Evolutionary conservation across 345 rosid species (phyloP), one percentile per base, ranked within the genome.

Genomic region (Hibiscus syriacus): DNA sequence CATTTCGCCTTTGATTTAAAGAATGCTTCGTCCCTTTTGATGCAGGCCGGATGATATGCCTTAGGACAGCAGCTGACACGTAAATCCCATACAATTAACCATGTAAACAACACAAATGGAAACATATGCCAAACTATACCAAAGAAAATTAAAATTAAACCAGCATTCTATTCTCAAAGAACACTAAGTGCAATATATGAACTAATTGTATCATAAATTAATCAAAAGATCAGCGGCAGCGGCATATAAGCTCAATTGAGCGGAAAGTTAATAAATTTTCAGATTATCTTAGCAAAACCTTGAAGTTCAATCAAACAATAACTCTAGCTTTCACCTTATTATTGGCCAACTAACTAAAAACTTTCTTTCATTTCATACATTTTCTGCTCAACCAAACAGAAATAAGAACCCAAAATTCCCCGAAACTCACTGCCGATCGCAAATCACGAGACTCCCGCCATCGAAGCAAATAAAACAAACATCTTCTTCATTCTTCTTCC

Each of bases 391-490:
- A 29, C 30, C 65, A 56, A 34, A 64, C 66, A 32, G 6, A 27
- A 67, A 9, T 6, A 14, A 58, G 1, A 16, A 45, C 8, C 60
- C 39, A 57, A 2, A 59, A 12, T 29, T 14, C 16, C 0, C 41
- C 43, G 36, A 55, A 61, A 80, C 90, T 70, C 74, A 94, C 99
- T 87, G 80, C 72, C 98, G 96, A 89, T 94, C 99, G 63, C 99
- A 94, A 30, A 94, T 88, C 77, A 94, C 99, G n/a, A n/a, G n/a
- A n/a, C n/a, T n/a, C n/a, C n/a, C n/a, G n/a, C n/a, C n/a, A n/a
- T n/a, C n/a, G n/a, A n/a, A 94, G 84, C 99, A 94, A 54, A 94
- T 91, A 64, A 94, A 94, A 65, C 99, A 94, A 70, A 94, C 99
- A 66, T 94, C 99, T 62, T 94, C 99, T 65, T 91, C 99, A 26